A percentile compares a stretch with the other conserved stretches of the same genome.
Conservation (phyloP, 2,329 filamentous ascomycete genomes). For the Ophiostoma australiae region DNA sequence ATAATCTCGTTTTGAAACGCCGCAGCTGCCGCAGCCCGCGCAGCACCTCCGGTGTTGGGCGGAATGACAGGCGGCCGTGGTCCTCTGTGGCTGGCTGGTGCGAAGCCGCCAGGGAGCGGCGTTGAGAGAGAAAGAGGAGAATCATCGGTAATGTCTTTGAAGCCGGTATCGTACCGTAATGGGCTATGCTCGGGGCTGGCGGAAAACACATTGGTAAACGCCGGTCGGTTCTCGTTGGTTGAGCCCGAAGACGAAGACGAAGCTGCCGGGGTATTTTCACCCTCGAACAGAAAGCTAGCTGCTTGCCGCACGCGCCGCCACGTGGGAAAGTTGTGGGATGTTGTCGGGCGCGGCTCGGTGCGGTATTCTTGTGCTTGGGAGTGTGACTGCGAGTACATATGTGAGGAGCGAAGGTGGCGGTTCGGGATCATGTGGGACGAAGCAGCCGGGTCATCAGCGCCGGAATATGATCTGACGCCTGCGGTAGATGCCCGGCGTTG, state of each 20-base stretch:
- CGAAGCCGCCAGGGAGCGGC: constrained; percentile 17
- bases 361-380: constrained; percentile 6
- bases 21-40: constrained; percentile 55
- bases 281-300: constrained; percentile 44
- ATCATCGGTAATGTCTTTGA: background rate
- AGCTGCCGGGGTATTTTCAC: constrained; percentile 31
- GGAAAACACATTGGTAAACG: background rate
- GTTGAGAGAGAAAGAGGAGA: background rate
- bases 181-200: background rate
- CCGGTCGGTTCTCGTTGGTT: background rate
- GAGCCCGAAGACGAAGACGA: constrained; percentile 13
- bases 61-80: constrained; percentile 58
- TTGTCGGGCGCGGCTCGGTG: constrained; percentile 38
- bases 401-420: constrained; percentile 29
- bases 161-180: background rate
- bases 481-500: constrained; percentile 44
- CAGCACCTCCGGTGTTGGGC: constrained; percentile 54
- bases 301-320: constrained; percentile 51
- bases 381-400: constrained; percentile 34
- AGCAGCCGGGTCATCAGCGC: constrained; percentile 27
- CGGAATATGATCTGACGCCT: constrained; percentile 25
- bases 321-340: constrained; percentile 43
- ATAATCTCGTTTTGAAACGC: constrained; percentile 44
- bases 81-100: constrained; percentile 47
- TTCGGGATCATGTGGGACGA: constrained; percentile 19